These are phyloP conservation scores for Phytophthora ohioensis DNA, from an alignment of 352 stramenopile genomes.

Conservation along the genomic window DNA sequence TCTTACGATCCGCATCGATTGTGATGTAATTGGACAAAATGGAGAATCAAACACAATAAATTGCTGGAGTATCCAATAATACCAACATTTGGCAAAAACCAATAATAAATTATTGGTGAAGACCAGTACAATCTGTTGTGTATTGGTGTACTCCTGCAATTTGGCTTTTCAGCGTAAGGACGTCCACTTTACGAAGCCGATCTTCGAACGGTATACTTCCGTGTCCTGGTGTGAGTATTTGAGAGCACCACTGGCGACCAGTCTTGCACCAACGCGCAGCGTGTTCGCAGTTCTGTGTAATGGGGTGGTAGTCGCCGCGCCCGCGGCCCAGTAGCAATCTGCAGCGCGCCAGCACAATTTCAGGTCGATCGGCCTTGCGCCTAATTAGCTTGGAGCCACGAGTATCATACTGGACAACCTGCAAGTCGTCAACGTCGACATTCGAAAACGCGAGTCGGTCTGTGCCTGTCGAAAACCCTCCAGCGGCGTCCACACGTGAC, in stretches of 20 bases:
- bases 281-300: conserved; percentile 74
- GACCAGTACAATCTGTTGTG: neutral
- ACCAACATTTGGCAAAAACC: too few relatives aligned
- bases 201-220: conserved; percentile 61
- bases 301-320: conserved; percentile 66
- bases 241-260: conserved; percentile 64
- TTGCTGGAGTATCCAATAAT: too few relatives aligned
- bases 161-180: conserved; percentile 48
- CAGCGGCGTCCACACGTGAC: conserved; percentile 66
- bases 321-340: conserved; percentile 62
- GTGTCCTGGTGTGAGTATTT: conserved; percentile 50
- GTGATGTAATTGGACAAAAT: too few relatives aligned
- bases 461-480: conserved; percentile 54
- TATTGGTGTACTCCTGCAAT: conserved; percentile 42
- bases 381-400: conserved; percentile 55
- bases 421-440: conserved; percentile 59
- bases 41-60: too few relatives aligned
- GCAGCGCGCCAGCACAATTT: conserved; percentile 65
- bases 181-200: conserved; percentile 49
- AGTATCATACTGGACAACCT: conserved; percentile 65
- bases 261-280: conserved; percentile 56
- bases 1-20: too few relatives aligned
- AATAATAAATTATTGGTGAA: too few relatives aligned
- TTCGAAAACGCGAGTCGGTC: conserved; percentile 61
- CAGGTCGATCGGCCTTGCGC: conserved; percentile 50